A percentile compares a stretch with the other conserved stretches of the same genome.
Evolutionary conservation across 768 basidiomycete species (phyloP).

Genomic region (Tylopilus felleus): DNA sequence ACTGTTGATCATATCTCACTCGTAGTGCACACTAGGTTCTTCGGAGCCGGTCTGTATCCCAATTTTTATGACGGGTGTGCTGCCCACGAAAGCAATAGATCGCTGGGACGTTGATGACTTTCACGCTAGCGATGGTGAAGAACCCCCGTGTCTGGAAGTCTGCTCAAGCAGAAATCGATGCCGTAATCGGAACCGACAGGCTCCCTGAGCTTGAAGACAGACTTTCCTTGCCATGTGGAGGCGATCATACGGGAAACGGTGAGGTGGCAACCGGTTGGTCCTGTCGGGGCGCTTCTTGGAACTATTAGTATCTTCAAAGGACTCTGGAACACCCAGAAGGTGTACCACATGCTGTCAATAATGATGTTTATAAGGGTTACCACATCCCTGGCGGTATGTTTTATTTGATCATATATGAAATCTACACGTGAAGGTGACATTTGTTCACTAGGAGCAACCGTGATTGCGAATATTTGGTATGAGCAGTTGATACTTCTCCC

Average conservation of each 20-base stretch:
- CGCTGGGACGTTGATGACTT: neutral
- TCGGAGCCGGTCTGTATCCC: too few species aligned
- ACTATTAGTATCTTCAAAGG: too few species aligned
- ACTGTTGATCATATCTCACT: too few species aligned
- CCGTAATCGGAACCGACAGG: neutral
- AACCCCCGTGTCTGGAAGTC: neutral
- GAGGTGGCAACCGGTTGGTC: neutral
- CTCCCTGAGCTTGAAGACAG: neutral
- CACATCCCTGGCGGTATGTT: too few species aligned
- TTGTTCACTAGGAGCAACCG: conserved; percentile 1
- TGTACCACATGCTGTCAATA: neutral
- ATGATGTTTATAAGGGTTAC: neutral
- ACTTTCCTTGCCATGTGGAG: neutral
- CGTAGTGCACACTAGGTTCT: too few species aligned
- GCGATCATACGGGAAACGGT: neutral
- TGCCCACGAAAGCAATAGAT: too few species aligned
- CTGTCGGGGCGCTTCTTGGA: neutral
- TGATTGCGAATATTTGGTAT: conserved; percentile 9
- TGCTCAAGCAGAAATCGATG: neutral
- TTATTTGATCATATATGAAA: too few species aligned
- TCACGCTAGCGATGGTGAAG: neutral
- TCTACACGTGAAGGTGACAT: neutral
- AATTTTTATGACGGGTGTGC: too few species aligned
- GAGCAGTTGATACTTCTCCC: too few species aligned
- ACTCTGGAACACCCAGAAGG: neutral